These are phyloP conservation scores for Hirschioporus abietinus DNA, from an alignment of 768 basidiomycete species.

Conservation along the genomic window DNA sequence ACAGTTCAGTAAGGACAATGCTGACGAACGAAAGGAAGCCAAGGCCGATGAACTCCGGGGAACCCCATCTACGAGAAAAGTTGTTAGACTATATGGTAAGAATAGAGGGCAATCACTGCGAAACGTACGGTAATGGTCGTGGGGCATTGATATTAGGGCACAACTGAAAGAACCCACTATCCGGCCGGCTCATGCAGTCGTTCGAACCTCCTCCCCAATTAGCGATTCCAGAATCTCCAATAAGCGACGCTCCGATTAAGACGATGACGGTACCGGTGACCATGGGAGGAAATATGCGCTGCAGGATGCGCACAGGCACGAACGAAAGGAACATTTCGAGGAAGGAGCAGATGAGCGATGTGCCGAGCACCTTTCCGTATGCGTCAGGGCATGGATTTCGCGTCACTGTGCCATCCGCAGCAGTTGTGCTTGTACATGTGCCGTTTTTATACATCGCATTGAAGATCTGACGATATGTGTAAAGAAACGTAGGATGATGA, in stretches of 20 bases:
- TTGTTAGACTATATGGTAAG: background rate
- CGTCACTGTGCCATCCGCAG: conserved; percentile 53
- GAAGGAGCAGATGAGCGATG: conserved; percentile 72
- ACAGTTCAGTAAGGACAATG: conserved; percentile 75
- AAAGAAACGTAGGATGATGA: background rate
- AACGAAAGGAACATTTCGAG: conserved; percentile 78
- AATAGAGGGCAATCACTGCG: background rate
- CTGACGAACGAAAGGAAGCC: conserved; percentile 78
- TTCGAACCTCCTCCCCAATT: conserved; percentile 87
- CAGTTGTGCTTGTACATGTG: conserved; percentile 59
- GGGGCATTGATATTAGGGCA: conserved; percentile 73
- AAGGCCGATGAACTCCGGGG: conserved; percentile 78
- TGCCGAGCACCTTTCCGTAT: conserved; percentile 74
- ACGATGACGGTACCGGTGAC: conserved; percentile 80
- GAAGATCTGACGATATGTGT: conserved; percentile 47
- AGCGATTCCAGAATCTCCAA: conserved; percentile 67
- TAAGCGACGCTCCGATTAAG: conserved; percentile 72
- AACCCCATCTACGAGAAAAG: conserved; percentile 54
- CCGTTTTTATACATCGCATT: conserved; percentile 73
- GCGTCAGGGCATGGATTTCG: conserved; percentile 70
- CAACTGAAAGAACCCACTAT: conserved; percentile 58
- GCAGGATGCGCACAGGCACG: conserved; percentile 55
- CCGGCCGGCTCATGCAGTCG: conserved; percentile 56
- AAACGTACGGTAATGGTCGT: conserved; percentile 52
- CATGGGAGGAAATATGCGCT: conserved; percentile 72